These are phyloP conservation scores for Neofusicoccum sp. DNA, from an alignment of 2,329 filamentous ascomycete genomes.

Conservation along the genomic window DNA sequence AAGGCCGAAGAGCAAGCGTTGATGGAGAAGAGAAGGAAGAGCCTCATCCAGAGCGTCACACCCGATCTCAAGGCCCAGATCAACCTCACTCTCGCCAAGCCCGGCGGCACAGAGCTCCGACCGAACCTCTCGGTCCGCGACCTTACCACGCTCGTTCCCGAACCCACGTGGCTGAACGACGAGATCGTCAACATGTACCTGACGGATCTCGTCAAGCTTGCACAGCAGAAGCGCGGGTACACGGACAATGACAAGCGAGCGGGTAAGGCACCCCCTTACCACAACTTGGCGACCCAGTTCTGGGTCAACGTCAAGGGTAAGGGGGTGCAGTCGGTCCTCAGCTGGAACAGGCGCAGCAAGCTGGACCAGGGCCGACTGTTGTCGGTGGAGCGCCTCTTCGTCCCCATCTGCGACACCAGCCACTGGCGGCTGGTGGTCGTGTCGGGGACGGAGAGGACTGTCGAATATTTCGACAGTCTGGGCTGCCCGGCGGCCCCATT, in stretches of 20 bases:
- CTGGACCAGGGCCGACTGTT: constrained; percentile 46
- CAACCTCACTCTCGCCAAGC: not conserved
- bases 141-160: not conserved
- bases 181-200: constrained; percentile 70
- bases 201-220: constrained; percentile 57
- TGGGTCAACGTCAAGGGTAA: constrained; percentile 40
- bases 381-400: constrained; percentile 63
- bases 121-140: not conserved
- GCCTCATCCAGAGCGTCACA: not conserved
- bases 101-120: not conserved
- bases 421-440: constrained; percentile 76
- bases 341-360: constrained; percentile 47
- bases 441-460: constrained; percentile 57
- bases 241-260: constrained; percentile 54
- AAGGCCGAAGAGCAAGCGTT: not conserved
- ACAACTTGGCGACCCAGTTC: constrained; percentile 62
- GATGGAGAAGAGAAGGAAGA: not conserved
- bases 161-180: constrained; percentile 68
- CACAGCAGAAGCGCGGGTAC: constrained; percentile 57
- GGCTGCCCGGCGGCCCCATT: constrained; percentile 39
- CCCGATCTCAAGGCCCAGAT: not conserved
- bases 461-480: constrained; percentile 71
- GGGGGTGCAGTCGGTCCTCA: constrained; percentile 49
- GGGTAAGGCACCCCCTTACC: constrained; percentile 59
- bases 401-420: constrained; percentile 63